Percentiles rank a stretch among this genome's conserved stretches.
These are phyloP conservation scores for Aspergillus avenaceus DNA, from an alignment of 495 filamentous ascomycete species.

Conservation along the genomic window DNA sequence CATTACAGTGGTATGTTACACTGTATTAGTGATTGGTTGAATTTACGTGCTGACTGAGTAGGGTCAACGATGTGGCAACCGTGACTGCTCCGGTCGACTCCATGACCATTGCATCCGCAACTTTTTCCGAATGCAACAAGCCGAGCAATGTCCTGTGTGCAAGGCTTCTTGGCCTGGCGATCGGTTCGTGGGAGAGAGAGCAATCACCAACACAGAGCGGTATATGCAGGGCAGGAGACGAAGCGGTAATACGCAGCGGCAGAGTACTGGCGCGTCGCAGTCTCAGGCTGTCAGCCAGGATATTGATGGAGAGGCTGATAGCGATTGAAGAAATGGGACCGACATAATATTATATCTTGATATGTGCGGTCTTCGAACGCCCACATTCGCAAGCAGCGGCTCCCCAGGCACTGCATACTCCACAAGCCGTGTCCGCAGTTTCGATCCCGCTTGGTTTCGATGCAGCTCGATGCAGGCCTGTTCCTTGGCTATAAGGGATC, in stretches of 20 bases:
- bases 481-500: no score
- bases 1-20: conserved; percentile 62
- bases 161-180: conserved; percentile 66
- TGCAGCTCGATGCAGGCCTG: no score
- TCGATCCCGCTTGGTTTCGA: no score
- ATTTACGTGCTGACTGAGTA: conserved; percentile 18
- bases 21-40: not conserved
- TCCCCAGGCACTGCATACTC: no score
- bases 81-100: conserved; percentile 63
- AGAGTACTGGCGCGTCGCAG: conserved; percentile 8
- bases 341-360: no score
- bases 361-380: no score
- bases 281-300: conserved; percentile 4
- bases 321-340: no score
- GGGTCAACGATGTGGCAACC: conserved; percentile 76
- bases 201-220: conserved; percentile 38
- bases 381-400: no score
- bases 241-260: conserved; percentile 19
- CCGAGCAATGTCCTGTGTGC: conserved; percentile 70
- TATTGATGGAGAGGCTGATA: conserved; percentile 1
- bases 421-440: no score
- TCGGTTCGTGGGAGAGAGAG: conserved; percentile 78
- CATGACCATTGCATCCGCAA: conserved; percentile 73
- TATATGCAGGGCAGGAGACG: conserved; percentile 27
- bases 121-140: conserved; percentile 63